Base-by-base conservation (phyloP, 1,139 yeast species). In the Tardiomyces blankii region DNA sequence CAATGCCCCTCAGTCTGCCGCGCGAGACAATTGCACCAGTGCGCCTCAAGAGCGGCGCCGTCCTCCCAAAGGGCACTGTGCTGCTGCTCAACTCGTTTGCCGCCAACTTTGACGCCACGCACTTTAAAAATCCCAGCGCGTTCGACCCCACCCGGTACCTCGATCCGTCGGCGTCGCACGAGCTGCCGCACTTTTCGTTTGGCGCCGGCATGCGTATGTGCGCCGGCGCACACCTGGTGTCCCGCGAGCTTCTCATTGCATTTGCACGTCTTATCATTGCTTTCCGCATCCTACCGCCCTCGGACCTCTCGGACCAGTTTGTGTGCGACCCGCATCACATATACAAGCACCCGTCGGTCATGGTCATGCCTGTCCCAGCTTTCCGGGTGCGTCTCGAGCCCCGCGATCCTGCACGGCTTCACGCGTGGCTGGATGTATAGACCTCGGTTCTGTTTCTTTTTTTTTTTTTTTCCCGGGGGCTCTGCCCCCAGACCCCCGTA, bases 151-250 rank as follows among this genome's bases (percentile, higher is more conserved):
- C 69, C 33, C 60, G 93, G 44, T 83, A 78, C 74, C 59, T 82
- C 25, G 68, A 70, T 44, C 46, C 54, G 1, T 49, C 53, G 0
- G 48, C 57, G 0, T 45, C 51, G 56, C 13, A 43, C 2, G 58
- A 63, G 1, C 58, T 68, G 16, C 58, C 58, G 3, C 87, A 80
- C 56, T 71, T 78, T 48, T 65, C 86, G 0, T 83, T 82, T 62
- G 91, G 91, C 0, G 75, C 76, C 14, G 93, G 91, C 0, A 69
- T 80, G 1, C 61, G 91, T 47, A 77, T 72, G 75, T 83, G 91
- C 58, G 73, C 82, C 0, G 93, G 91, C 0, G 72, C 72, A 42
- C 70, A 73, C 43, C 65, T 83, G 44, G 87, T 87, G 0, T 68
- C 71, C 53, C 73, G 75, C 46, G 87, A 82, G 55, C 65, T 82